Conservation (phyloP, 78 protist genomes). For the Speleostelium caveatum region DNA sequence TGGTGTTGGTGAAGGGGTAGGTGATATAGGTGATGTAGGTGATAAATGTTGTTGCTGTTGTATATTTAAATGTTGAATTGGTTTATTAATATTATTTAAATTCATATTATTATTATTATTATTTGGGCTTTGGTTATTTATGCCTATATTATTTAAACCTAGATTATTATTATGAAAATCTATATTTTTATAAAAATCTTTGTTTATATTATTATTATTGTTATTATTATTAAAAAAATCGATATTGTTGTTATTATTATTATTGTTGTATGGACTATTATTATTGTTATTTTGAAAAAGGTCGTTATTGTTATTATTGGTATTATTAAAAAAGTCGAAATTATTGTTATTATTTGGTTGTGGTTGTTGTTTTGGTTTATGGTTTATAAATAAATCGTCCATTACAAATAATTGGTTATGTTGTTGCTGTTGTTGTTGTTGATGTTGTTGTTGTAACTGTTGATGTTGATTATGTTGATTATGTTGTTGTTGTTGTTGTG, state of each 20-base stretch:
- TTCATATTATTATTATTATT: no score
- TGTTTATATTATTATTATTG: no score
- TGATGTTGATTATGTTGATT: neutral
- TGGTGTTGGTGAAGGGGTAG: neutral
- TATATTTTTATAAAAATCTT: no score
- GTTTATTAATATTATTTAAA: neutral
- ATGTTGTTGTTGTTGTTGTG: no score
- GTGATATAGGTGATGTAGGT: neutral
- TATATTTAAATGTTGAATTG: neutral
- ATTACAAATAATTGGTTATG: no score
- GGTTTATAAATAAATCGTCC: no score
- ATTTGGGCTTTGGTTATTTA: no score
- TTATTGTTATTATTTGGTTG: no score
- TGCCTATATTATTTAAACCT: no score
- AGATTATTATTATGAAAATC: no score
- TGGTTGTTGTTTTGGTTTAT: no score
- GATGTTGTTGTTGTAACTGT: neutral
- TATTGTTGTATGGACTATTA: neutral
- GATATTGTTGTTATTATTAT: neutral
- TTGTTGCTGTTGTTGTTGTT: no score
- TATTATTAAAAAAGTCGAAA: neutral
- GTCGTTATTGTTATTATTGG: neutral
- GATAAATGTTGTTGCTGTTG: conserved; percentile 5
- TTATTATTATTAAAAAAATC: neutral
- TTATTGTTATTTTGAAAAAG: neutral